These are phyloP conservation scores for Barnettozyma sucrosica DNA, from an alignment of 805 yeast genomes.

Conservation along the genomic window DNA sequence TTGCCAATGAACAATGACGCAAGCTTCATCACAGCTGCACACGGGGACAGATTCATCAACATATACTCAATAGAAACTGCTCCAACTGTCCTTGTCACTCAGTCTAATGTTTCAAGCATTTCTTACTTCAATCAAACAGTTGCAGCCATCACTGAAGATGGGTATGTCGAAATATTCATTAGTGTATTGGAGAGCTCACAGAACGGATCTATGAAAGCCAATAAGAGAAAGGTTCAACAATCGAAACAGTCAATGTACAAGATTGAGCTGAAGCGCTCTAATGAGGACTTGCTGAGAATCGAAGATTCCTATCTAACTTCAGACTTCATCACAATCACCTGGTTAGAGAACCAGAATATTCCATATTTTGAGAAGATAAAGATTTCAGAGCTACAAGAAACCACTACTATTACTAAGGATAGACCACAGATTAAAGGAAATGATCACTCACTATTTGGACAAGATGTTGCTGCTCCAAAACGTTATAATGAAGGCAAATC, in stretches of 20 bases:
- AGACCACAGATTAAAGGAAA: constrained; percentile 37
- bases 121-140: constrained; percentile 35
- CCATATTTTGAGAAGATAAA: constrained; percentile 51
- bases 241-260: constrained; percentile 47
- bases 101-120: constrained; percentile 49
- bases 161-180: constrained; percentile 64
- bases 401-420: constrained; percentile 26
- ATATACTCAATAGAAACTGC: constrained; percentile 44
- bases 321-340: constrained; percentile 41
- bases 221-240: constrained; percentile 43
- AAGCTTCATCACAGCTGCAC: constrained; percentile 61
- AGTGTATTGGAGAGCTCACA: constrained; percentile 38
- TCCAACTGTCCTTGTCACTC: constrained; percentile 63
- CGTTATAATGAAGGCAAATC: constrained; percentile 58
- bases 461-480: constrained; percentile 46
- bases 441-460: constrained; percentile 36
- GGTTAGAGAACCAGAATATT: constrained; percentile 57
- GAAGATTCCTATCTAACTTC: constrained; percentile 28
- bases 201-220: constrained; percentile 12
- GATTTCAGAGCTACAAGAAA: constrained; percentile 36
- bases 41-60: constrained; percentile 77
- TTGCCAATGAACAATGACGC: constrained; percentile 33
- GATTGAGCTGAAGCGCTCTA: constrained; percentile 44
- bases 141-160: constrained; percentile 66
- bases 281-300: constrained; percentile 23